phyloP scores from a whole-genome alignment of 2,329 filamentous ascomycete species.

The Trichoderma arundinaceum region DNA sequence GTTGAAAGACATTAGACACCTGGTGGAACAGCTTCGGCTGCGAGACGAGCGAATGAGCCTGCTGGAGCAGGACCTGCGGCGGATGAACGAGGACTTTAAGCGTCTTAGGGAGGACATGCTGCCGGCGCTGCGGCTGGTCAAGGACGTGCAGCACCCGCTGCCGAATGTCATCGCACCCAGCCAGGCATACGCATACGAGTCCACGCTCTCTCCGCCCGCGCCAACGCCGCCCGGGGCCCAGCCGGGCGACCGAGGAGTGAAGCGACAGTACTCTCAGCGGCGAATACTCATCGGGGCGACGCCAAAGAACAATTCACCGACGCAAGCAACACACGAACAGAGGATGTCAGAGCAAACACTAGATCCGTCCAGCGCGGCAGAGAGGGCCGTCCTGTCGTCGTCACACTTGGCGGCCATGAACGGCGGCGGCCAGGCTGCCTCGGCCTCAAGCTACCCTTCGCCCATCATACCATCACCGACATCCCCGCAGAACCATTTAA shows the following conservation, averaged over 20 bases:
- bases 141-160: constrained; percentile 88
- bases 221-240: constrained; percentile 60
- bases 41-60: constrained; percentile 88
- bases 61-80: constrained; percentile 81
- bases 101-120: constrained; percentile 89
- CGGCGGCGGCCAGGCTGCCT: constrained; percentile 54
- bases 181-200: constrained; percentile 59
- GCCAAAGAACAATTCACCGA: constrained; percentile 78
- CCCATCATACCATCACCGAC: constrained; percentile 74
- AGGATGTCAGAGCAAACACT: constrained; percentile 67
- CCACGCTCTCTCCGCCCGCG: constrained; percentile 58
- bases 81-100: constrained; percentile 85
- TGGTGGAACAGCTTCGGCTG: constrained; percentile 86
- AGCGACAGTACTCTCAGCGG: constrained; percentile 76
- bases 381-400: constrained; percentile 69
- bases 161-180: constrained; percentile 55
- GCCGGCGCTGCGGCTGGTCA: constrained; percentile 86
- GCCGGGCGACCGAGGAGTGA: constrained; percentile 60
- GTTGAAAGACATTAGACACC: constrained; percentile 87
- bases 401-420: constrained; percentile 75
- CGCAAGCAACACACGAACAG: constrained; percentile 69
- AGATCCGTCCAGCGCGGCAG: constrained; percentile 71
- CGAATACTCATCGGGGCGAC: constrained; percentile 73
- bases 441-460: constrained; percentile 62
- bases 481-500: constrained; percentile 63